A percentile compares a stretch with the other conserved stretches of the same genome.
Conservation (phyloP, 768 basidiomycete species). For the Mycena floridula region DNA sequence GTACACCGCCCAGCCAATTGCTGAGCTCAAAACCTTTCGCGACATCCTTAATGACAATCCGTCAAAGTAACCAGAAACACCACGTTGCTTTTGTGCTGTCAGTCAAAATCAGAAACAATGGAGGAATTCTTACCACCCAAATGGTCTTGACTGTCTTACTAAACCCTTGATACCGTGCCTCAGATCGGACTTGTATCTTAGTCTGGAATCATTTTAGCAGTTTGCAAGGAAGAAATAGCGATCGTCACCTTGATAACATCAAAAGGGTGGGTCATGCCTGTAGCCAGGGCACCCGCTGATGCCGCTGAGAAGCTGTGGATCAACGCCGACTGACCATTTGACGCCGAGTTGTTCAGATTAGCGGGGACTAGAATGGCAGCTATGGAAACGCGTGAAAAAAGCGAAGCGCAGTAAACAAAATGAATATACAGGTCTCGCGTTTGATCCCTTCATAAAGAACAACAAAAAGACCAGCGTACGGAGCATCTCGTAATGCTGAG, state of each 20-base stretch:
- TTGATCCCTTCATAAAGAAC: slow-evolving; percentile 88
- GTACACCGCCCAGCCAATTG: slow-evolving; percentile 89
- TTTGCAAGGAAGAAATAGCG: not conserved
- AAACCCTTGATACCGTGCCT: slow-evolving; percentile 69
- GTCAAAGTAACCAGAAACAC: slow-evolving; percentile 76
- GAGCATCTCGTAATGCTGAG: slow-evolving; percentile 89
- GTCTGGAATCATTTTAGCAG: slow-evolving; percentile 42
- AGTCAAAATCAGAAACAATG: not conserved
- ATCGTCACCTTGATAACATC: slow-evolving; percentile 80
- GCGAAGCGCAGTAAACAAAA: not conserved
- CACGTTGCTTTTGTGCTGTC: slow-evolving; percentile 58
- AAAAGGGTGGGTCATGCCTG: slow-evolving; percentile 84
- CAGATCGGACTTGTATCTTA: slow-evolving; percentile 85
- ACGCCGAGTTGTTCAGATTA: slow-evolving; percentile 32
- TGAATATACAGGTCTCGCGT: slow-evolving; percentile 51
- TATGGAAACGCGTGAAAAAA: slow-evolving; percentile 5
- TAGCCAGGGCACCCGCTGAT: slow-evolving; percentile 78
- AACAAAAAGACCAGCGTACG: slow-evolving; percentile 88
- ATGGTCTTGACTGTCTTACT: slow-evolving; percentile 57
- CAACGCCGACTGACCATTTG: slow-evolving; percentile 38
- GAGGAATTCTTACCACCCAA: slow-evolving; percentile 47
- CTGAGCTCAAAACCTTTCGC: slow-evolving; percentile 84
- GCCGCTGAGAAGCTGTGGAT: slow-evolving; percentile 69
- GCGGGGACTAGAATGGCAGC: slow-evolving; percentile 19
- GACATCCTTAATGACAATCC: slow-evolving; percentile 78